A percentile compares a stretch with the other conserved stretches of the same genome.
Conservation (phyloP, 768 basidiomycete genomes). For the Sarcomyxa edulis region DNA sequence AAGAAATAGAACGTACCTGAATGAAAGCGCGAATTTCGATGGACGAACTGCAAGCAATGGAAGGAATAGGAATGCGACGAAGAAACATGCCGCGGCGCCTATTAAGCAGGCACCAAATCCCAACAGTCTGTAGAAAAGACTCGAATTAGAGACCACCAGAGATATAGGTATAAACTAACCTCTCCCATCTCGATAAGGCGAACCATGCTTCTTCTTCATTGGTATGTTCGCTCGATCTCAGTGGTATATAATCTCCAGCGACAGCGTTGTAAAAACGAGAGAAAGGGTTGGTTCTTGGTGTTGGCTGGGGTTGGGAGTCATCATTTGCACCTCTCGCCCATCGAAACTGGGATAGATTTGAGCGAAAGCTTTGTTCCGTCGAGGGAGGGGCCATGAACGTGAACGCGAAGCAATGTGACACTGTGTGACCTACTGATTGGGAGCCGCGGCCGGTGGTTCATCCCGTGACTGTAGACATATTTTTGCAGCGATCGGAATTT, state of each 20-base stretch:
- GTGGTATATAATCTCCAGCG: constrained; percentile 83
- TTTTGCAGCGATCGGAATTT: no score
- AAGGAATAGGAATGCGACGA: constrained; percentile 82
- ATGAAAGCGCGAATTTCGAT: constrained; percentile 6
- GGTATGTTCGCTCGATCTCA: constrained; percentile 73
- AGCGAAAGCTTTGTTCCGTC: constrained; percentile 66
- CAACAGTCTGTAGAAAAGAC: constrained; percentile 61
- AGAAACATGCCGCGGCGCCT: constrained; percentile 92
- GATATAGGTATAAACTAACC: constrained; percentile 52
- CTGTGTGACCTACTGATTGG: no score
- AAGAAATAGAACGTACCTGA: constrained; percentile 5
- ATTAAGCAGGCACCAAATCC: constrained; percentile 88
- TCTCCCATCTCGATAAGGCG: constrained; percentile 89
- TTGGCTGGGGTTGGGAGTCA: constrained; percentile 50
- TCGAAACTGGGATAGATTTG: constrained; percentile 78
- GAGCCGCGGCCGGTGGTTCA: no score
- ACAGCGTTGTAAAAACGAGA: constrained; percentile 84
- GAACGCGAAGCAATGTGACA: no score
- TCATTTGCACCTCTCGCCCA: constrained; percentile 74
- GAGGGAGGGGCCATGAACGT: constrained; percentile 9
- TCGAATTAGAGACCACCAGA: no score
- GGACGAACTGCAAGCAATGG: constrained; percentile 42
- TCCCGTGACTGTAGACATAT: no score
- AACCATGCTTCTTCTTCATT: constrained; percentile 98
- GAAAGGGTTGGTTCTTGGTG: constrained; percentile 58